Percentiles rank a stretch among this genome's conserved stretches.
These are phyloP conservation scores for Botrytis cinerea DNA, from an alignment of 2,329 filamentous ascomycete species.

Conservation along the genomic window DNA sequence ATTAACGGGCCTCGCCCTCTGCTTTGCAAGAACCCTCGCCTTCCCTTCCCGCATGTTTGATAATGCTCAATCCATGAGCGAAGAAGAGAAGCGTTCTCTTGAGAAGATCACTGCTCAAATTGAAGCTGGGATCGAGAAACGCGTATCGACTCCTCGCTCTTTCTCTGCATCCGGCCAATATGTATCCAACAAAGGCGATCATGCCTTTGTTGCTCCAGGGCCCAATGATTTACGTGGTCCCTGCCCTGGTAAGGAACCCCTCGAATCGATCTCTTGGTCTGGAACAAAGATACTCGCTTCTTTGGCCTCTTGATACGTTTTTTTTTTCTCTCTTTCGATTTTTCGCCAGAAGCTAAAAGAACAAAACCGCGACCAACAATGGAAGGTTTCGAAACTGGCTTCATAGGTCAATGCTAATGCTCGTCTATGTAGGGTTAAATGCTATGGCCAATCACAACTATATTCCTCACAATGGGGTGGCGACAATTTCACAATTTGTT, in stretches of 20 bases:
- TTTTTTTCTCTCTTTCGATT: no score
- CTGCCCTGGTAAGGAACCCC: slow-evolving; percentile 41
- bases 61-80: slow-evolving; percentile 24
- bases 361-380: no score
- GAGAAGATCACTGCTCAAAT: slow-evolving; percentile 27
- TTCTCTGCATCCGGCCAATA: slow-evolving; percentile 34
- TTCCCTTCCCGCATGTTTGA: slow-evolving; percentile 34
- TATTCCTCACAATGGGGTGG: slow-evolving; percentile 46
- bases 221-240: slow-evolving; percentile 32
- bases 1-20: slow-evolving; percentile 24
- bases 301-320: no score
- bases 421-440: slow-evolving; percentile 39
- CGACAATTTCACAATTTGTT: slow-evolving; percentile 39
- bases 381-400: background rate
- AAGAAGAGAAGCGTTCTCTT: slow-evolving; percentile 30
- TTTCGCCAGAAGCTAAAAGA: no score
- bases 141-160: background rate
- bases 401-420: background rate
- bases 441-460: slow-evolving; percentile 48
- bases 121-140: slow-evolving; percentile 26
- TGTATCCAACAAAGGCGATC: slow-evolving; percentile 29
- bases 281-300: background rate
- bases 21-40: slow-evolving; percentile 24
- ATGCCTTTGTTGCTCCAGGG: slow-evolving; percentile 32
- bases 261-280: background rate